Conservation (phyloP, 2,329 filamentous ascomycete species). For the Zasmidium angulare region DNA sequence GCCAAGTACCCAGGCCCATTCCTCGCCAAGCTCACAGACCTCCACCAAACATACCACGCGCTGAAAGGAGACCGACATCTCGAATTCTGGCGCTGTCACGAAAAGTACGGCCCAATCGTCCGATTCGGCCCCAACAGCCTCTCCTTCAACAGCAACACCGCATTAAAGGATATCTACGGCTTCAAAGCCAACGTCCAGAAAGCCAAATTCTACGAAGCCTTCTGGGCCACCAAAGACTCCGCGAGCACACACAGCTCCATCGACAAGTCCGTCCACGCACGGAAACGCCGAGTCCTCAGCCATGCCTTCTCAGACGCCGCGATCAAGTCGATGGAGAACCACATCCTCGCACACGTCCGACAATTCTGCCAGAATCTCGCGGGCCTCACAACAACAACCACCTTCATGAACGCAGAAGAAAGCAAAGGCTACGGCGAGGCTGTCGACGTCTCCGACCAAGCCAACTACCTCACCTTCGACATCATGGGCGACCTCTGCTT, state of each 20-base stretch:
- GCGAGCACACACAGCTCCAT: constrained; percentile 47
- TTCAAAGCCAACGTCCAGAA: constrained; percentile 51
- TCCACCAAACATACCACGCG: constrained; percentile 30
- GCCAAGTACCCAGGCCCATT: constrained; percentile 45
- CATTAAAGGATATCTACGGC: constrained; percentile 57
- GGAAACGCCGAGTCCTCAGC: constrained; percentile 47
- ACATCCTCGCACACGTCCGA: constrained; percentile 45
- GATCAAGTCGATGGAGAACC: constrained; percentile 47
- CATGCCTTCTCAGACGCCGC: constrained; percentile 49
- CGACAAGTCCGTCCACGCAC: constrained; percentile 47
- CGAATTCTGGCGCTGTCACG: constrained; percentile 57
- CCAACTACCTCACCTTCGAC: constrained; percentile 42
- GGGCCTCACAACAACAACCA: constrained; percentile 11
- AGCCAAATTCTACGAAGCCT: constrained; percentile 49
- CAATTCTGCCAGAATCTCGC: constrained; percentile 38
- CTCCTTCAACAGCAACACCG: constrained; percentile 71
- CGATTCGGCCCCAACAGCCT: constrained; percentile 76
- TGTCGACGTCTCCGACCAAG: constrained; percentile 47
- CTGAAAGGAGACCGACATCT: constrained; percentile 30
- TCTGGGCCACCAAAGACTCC: constrained; percentile 43
- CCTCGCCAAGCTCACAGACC: constrained; percentile 32
- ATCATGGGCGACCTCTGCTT: constrained; percentile 32
- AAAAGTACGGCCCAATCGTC: constrained; percentile 69
- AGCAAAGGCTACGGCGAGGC: constrained; percentile 41
- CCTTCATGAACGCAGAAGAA: constrained; percentile 10